Evolutionary conservation across 768 basidiomycete species (phyloP), one percentile per base, ranked within the genome.

Genomic region (Russula lepida): DNA sequence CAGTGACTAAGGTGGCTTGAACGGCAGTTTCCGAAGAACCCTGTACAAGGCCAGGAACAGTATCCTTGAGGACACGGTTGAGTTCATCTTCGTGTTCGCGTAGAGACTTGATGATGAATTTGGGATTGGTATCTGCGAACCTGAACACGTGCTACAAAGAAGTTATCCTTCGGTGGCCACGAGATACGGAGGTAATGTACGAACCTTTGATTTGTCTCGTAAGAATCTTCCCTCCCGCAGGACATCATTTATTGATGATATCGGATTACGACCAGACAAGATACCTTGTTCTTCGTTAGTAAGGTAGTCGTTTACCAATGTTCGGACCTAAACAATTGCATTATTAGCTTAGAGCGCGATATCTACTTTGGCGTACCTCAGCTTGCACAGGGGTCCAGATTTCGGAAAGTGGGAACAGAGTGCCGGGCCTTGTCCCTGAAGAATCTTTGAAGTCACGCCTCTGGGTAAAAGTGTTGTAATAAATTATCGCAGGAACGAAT

Each of bases 191-290:
- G 46, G 39, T 27, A 13, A 39, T 35, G 27, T 8, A 41, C 46
- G 27, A 50, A 91, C 94, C 79, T 92, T 95, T 52, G 81, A 76
- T 71, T 78, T 88, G 67, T 98, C 94, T 60, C 93, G 80, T 27
- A 76, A 77, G 65, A 87, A 84, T 67, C 84, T 87, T 37, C 91
- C 89, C 57, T 92, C 90, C 17, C 92, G 82, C 41, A 99, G 79
- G 15, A 92, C 86, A 66, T 98, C 97, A 67, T 95, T 97, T 71
- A 98, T 92, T 1, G 95, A 93, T 0, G 86, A 84, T 63, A 98
- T 88, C 7, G 92, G 91, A 71, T 95, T 93, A 48, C 93, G 81
- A 6, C 89, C 86, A 23, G 89, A 79, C 9, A 84, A 79, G 6
- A 84, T 79, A 9, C 88, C 88, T 73, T 85, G 85, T 64, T 92